phyloP scores from a whole-genome alignment of 2,329 filamentous ascomycete species.

The Aspergillus sp. region DNA sequence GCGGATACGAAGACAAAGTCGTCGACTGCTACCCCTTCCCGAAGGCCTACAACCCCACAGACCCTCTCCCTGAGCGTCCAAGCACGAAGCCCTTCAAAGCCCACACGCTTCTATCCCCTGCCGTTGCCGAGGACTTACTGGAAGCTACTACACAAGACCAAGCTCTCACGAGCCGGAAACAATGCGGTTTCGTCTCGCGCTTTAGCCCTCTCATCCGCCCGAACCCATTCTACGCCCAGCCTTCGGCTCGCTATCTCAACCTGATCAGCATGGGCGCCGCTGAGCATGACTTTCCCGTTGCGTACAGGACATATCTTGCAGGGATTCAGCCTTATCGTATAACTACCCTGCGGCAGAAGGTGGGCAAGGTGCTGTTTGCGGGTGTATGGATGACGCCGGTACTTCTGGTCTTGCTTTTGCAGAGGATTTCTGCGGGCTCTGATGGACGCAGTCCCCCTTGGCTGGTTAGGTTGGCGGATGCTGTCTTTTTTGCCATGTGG shows the following conservation, averaged over 20 bases:
- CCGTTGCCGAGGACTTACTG: slow-evolving; percentile 28
- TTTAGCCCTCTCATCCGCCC: slow-evolving; percentile 57
- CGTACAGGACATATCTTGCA: slow-evolving; percentile 74
- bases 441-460: slow-evolving; percentile 69
- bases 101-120: slow-evolving; percentile 77
- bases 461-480: slow-evolving; percentile 57
- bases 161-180: background rate
- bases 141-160: background rate
- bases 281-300: slow-evolving; percentile 76
- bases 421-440: slow-evolving; percentile 57
- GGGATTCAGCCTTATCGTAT: slow-evolving; percentile 69
- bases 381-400: slow-evolving; percentile 61
- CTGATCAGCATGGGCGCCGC: slow-evolving; percentile 75
- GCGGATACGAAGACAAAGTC: slow-evolving; percentile 79
- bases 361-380: slow-evolving; percentile 67
- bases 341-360: slow-evolving; percentile 65
- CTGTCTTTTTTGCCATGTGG: slow-evolving; percentile 63
- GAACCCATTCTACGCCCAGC: slow-evolving; percentile 72
- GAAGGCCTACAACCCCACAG: slow-evolving; percentile 48
- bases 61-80: slow-evolving; percentile 65
- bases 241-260: slow-evolving; percentile 79
- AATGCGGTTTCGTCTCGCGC: background rate
- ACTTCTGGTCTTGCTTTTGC: slow-evolving; percentile 52
- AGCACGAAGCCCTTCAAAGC: slow-evolving; percentile 70
- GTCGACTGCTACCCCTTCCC: slow-evolving; percentile 75